phyloP scores from a whole-genome alignment of 2,329 filamentous ascomycete species.

The Alternaria conjuncta region DNA sequence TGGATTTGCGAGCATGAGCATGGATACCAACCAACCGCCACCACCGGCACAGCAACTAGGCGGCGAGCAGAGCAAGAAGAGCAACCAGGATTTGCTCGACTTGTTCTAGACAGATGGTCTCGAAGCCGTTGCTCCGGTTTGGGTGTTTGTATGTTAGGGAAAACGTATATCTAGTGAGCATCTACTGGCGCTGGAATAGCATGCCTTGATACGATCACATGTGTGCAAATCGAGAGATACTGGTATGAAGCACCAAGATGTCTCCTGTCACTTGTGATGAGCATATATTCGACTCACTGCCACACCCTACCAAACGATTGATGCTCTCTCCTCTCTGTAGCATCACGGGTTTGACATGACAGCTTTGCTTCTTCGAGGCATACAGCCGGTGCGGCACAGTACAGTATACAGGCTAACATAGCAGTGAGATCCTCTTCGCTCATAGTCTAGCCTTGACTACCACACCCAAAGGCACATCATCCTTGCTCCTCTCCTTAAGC shows the following conservation, averaged over 20 bases:
- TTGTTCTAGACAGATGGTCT: conserved; percentile 53
- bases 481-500: conserved; percentile 28
- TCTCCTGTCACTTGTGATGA: not conserved
- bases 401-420: not conserved
- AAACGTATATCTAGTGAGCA: not conserved
- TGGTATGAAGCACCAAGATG: not conserved
- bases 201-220: not conserved
- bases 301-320: not conserved
- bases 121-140: not conserved
- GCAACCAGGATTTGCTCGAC: conserved; percentile 63
- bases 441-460: conserved; percentile 20
- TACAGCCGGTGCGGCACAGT: not conserved
- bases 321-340: not conserved
- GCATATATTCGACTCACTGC: not conserved
- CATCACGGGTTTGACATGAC: not conserved
- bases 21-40: conserved; percentile 70
- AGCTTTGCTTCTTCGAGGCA: not conserved
- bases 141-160: not conserved
- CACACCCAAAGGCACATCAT: conserved; percentile 24
- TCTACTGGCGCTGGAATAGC: not conserved
- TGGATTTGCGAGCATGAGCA: conserved; percentile 81
- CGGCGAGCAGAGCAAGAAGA: conserved; percentile 60
- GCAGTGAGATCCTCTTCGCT: not conserved
- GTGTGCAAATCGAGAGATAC: not conserved
- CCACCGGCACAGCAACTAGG: conserved; percentile 67